These are phyloP conservation scores for Hordeum pubiflorum DNA, from an alignment of 202 grass and related monocot species.

Conservation along the genomic window DNA sequence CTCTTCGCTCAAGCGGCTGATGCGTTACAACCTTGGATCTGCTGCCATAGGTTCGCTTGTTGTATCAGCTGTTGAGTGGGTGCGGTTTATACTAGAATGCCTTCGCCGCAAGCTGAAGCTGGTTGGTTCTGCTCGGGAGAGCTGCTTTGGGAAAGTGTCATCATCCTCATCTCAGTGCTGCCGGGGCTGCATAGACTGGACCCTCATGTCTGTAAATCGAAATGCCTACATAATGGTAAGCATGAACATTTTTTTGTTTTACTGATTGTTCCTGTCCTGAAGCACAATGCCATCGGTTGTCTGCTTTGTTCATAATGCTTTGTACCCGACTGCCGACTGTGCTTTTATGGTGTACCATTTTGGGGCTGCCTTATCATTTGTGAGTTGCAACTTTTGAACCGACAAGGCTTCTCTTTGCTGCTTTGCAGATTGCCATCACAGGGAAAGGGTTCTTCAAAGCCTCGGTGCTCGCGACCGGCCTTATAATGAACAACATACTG, in stretches of 20 bases:
- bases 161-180: constrained; percentile 85
- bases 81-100: constrained; percentile 87
- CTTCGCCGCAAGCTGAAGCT: constrained; percentile 76
- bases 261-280: not conserved
- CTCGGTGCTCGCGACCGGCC: constrained; percentile 72
- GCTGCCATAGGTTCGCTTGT: constrained; percentile 83
- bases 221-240: constrained; percentile 98
- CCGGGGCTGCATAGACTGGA: constrained; percentile 91
- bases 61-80: constrained; percentile 82
- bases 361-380: not conserved
- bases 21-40: constrained; percentile 85
- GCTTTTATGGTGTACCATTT: not conserved
- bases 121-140: constrained; percentile 52
- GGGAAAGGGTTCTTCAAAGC: constrained; percentile 91
- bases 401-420: constrained; percentile 12
- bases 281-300: not conserved
- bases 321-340: not conserved
- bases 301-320: not conserved
- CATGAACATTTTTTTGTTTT: not conserved
- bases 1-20: constrained; percentile 66
- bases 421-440: constrained; percentile 83
- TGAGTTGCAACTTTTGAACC: not conserved
- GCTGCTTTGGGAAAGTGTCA: constrained; percentile 54
- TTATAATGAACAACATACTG: constrained; percentile 98
- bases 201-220: constrained; percentile 73